Evolutionary conservation across 164 flowering plant species (phyloP).

Genomic region (Vitis riparia): DNA sequence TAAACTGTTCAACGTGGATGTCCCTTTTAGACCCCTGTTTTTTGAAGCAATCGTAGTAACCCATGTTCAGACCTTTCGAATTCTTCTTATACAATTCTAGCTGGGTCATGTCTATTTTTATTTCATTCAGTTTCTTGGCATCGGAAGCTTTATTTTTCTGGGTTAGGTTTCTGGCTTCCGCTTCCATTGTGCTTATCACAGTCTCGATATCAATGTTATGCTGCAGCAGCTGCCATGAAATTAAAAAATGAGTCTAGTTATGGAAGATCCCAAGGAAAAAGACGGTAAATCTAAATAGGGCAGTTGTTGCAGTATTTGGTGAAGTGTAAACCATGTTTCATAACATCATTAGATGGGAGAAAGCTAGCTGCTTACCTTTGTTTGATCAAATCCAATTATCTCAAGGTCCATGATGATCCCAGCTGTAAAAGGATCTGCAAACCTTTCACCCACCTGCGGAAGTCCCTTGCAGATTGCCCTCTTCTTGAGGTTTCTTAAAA

Average conservation of each 20-base stretch:
- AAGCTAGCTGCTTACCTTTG: slow-evolving; percentile 18
- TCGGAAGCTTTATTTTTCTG: slow-evolving; percentile 9
- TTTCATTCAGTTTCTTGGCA: slow-evolving; percentile 26
- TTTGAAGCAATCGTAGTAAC: slow-evolving; percentile 52
- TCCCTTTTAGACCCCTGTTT: not conserved
- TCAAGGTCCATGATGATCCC: slow-evolving; percentile 28
- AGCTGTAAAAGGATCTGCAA: slow-evolving; percentile 8
- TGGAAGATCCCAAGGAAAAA: too few relatives aligned
- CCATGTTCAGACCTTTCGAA: slow-evolving; percentile 10
- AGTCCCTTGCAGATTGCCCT: slow-evolving; percentile 5
- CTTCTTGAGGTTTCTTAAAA: slow-evolving; percentile 6
- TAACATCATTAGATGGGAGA: too few relatives aligned
- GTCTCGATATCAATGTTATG: not conserved
- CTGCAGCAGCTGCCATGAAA: slow-evolving; percentile 7
- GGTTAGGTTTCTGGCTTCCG: not conserved
- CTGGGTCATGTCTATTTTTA: slow-evolving; percentile 31
- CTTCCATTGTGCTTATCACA: slow-evolving; percentile 6
- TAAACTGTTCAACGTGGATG: slow-evolving; percentile 10
- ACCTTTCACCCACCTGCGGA: not conserved
- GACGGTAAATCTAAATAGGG: too few relatives aligned
- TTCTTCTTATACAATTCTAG: slow-evolving; percentile 55
- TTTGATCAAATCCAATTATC: slow-evolving; percentile 20
- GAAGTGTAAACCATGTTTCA: too few relatives aligned
- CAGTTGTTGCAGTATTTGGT: too few relatives aligned
- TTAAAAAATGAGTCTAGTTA: not conserved